Base-by-base conservation (phyloP, 2,329 filamentous ascomycete genomes). In the Ophiostoma australiae region DNA sequence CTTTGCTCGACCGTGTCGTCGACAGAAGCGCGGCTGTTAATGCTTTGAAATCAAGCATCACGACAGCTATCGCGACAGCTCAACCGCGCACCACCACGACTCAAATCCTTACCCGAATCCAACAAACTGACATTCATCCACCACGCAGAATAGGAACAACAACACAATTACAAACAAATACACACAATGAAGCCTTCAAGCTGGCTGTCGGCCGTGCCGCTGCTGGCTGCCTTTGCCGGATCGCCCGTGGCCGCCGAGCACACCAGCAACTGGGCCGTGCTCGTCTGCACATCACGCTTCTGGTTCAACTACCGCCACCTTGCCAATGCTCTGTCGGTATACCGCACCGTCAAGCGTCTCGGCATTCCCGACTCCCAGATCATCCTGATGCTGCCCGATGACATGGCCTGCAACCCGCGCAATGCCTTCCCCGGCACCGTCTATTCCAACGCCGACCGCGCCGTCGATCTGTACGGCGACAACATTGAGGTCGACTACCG, bases 291-390 rank as follows among this genome's bases (percentile, higher is more conserved):
- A 6, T 99, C 95, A 70, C 91, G 95, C 70, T 99, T 99, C 85
- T 99, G 95, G 95, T 99, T 99, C 89, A 99, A 99, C 83, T 99
- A 99, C 82, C 91, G 95, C 72, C 95, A 99, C 80, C 90, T 99
- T 69, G 94, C 95, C 80, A 99, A 99, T 82, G 95, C 97, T 23
- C 89, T 99, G 73, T 97, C 94, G 72, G 89, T 99, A 74, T 99
- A 99, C 82, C 92, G 95, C 72, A 99, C 95, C 71, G 95, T 99
- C 74, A 99, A 99, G 83, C 92, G 95, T 15, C 89, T 99, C 52
- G 95, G 95, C 67, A 99, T 99, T 72, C 95, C 95, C 48, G 95
- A 99, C 81, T 97, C 93, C 69, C 95, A 99, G 80, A 99, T 99
- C 81, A 98, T 99, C 79, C 91, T 99, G 75, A 98, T 99, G 94